Evolutionary conservation across 495 filamentous ascomycete species (phyloP), one percentile per base, ranked within the genome.

Genomic region (Penicillium lividum): DNA sequence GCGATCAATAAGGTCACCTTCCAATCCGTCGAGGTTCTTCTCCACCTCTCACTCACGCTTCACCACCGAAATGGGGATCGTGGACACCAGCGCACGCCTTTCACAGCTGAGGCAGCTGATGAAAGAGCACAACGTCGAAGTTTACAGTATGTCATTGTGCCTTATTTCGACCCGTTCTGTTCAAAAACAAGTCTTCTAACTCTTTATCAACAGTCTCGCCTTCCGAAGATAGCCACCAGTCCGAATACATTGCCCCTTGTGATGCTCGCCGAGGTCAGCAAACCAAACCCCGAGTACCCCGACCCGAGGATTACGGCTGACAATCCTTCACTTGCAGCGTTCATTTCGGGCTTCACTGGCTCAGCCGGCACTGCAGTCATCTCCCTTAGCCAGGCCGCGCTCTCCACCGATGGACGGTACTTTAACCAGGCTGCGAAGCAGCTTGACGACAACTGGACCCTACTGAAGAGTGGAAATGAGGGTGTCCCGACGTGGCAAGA

Each of bases 401-500:
- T 99, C 40, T 89, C 93, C 25, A 99, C 95, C 30, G 95, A 99
- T 71, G 95, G 95, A 25, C 88, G 95, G 44, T 99, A 99, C 74
- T 98, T 98, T 80, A 98, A 97, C 75, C 95, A 99, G 73, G 95
- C 95, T 47, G 77, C 86, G 46, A 89, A 94, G 65, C 93, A 99
- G 72, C 83, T 99, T 36, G 95, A 98, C 68, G 79, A 70, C 60
- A 97, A 97, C 72, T 99, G 95, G 95, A 70, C 81, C 40, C 82
- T 99, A 10, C 76, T 99, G 63, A 99, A 97, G 78, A 89, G 93
- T 66, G 95, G 95, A 6, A 74, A 96, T 16, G 89, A 92, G 63
- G 92, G 96, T 70, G 92, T 97, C 29, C 93, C 91, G 7, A 97
- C 93, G 3, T 98, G 94, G 91, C 92, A 97, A 71, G 95, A 99